Conservation (phyloP, 176 grass and related monocot genomes). For the Raddia guianensis region DNA sequence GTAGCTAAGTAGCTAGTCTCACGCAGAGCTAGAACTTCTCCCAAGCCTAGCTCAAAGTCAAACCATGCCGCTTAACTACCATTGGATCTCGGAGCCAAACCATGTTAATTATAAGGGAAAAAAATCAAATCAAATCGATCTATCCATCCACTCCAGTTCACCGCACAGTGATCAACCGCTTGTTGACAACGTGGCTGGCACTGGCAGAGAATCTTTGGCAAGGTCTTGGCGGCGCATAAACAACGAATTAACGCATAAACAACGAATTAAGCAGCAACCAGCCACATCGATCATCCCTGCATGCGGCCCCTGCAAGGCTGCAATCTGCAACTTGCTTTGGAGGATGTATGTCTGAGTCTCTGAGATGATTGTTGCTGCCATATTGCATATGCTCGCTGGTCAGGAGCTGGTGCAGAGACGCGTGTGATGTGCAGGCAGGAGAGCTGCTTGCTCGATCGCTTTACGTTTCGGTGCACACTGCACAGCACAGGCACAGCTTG, state of each 20-base stretch:
- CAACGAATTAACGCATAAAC: background rate
- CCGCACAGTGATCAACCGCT: background rate
- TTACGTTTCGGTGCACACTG: background rate
- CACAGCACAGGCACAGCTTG: background rate
- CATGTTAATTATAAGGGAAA: background rate
- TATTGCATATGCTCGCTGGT: background rate
- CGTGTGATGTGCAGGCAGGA: background rate
- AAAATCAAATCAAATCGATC: background rate
- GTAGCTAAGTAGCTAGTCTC: background rate
- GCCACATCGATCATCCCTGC: background rate
- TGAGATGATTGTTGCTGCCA: background rate
- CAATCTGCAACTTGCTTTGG: background rate
- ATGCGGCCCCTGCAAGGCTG: background rate
- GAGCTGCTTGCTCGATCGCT: background rate
- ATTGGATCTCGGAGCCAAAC: conserved; percentile 37
- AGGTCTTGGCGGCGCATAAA: conserved; percentile 1
- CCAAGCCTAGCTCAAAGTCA: background rate
- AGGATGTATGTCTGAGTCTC: conserved; percentile 39
- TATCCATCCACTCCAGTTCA: conserved; percentile 27
- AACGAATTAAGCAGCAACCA: background rate
- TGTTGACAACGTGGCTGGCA: background rate
- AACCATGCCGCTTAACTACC: background rate
- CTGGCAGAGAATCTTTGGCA: conserved; percentile 9
- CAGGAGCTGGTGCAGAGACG: background rate
- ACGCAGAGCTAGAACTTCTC: background rate